A percentile compares a stretch with the other conserved stretches of the same genome.
Evolutionary conservation across 148 eudicot genomes (phyloP).

Genomic region (Tetragonia tetragonoides): DNA sequence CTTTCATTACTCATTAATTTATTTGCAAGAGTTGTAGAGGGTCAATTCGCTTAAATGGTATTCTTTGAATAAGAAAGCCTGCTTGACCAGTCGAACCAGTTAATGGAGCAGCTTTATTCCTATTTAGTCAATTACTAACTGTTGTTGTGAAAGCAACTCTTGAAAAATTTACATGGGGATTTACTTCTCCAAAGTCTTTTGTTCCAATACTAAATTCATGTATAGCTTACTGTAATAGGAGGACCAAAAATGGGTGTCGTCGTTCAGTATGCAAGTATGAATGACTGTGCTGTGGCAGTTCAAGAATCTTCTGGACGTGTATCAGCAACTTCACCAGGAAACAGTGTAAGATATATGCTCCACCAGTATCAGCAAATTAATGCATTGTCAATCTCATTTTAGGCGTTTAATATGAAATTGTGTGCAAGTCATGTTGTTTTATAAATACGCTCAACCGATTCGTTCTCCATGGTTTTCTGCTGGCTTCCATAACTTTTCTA

Average conservation of each 20-base stretch:
- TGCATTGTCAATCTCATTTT: neutral
- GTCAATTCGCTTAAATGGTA: neutral
- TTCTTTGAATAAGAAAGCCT: neutral
- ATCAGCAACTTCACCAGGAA: constrained; percentile 72
- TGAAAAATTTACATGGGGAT: neutral
- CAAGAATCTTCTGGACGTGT: constrained; percentile 56
- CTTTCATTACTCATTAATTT: neutral
- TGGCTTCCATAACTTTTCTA: neutral
- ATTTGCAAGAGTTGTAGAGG: neutral
- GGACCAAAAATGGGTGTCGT: constrained; percentile 65
- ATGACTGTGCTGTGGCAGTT: constrained; percentile 50
- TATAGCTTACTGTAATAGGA: constrained; percentile 65
- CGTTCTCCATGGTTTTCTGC: neutral
- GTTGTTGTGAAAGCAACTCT: neutral
- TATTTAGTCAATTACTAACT: neutral
- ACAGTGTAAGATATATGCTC: constrained; percentile 47
- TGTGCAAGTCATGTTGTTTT: neutral
- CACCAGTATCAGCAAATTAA: neutral
- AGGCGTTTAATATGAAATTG: neutral
- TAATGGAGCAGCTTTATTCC: constrained; percentile 1
- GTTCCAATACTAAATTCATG: constrained; percentile 15
- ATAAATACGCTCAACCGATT: neutral
- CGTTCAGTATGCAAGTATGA: constrained; percentile 57
- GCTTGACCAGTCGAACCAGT: neutral
- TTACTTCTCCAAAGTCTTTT: neutral